Evolutionary conservation across 179 eudicot species (phyloP), one percentile per base, ranked within the genome.

Genomic region (Beta macrorhiza): DNA sequence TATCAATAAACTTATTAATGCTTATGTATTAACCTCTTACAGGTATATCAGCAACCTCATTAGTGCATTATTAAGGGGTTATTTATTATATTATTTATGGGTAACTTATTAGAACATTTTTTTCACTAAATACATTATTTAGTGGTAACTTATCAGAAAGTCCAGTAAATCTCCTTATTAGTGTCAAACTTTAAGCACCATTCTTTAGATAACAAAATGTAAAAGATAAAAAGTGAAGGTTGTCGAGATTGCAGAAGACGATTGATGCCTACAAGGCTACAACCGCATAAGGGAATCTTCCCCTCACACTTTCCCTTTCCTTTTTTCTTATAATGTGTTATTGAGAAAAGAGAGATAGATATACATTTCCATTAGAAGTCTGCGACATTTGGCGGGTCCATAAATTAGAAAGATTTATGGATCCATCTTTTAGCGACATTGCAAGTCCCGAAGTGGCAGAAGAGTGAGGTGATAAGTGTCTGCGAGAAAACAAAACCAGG

Each of bases 331-430:
- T 3, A 20, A 57, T 19, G 29, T 17, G 42, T 62, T 42, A 61
- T 62, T 7, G 44, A 20, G 42, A 75, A 5, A 45, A 72, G 17
- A 75, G 57, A 77, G 70, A 72, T 89, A 75, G 70, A 72, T 89
- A 53, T 89, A 96, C 99, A 89, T 88, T 91, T 81, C 90, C 98
- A 88, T 85, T 83, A 45, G 93, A 80, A 64, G 93, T 87, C 75
- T 88, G 90, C 49, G 98, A 92, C 57, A 96, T 89, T 80, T 92
- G 91, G 68, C 99, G 98, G 82, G 92, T 91, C 99, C 99, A 96
- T 65, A 82, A 44, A 86, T 96, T 96, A 78, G 99, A 90, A 76
- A 96, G 97, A 85, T 94, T 94, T 78, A 96, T 82, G 16, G 98
- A 88, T 65, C 99, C 98, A 81, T 96, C 99, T 77, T 80, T 88